Conservation (phyloP, 257 asterid genomes). For the Cordia subcordata region DNA sequence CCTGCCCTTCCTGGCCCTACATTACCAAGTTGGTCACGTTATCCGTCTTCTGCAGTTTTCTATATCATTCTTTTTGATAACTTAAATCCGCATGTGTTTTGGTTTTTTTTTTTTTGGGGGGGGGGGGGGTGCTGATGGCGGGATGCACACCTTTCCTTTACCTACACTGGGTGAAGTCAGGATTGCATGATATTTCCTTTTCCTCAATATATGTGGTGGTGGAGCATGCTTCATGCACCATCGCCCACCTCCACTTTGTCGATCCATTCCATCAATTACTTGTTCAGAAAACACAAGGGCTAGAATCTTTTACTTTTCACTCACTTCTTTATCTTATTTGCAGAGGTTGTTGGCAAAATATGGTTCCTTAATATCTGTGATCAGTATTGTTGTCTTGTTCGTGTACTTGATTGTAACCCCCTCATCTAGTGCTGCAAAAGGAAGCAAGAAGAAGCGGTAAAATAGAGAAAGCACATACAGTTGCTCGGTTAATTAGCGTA, state of each 20-base stretch:
- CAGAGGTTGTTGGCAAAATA: slow-evolving; percentile 83
- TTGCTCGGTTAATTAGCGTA: background rate
- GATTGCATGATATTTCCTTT: no score
- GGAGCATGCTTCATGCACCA: no score
- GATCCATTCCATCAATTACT: background rate
- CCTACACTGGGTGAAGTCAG: no score
- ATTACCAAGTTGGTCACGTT: background rate
- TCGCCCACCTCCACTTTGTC: no score
- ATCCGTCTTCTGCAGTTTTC: background rate
- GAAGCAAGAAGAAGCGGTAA: slow-evolving; percentile 74
- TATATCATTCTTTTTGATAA: background rate
- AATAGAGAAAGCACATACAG: background rate
- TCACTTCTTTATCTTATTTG: slow-evolving; percentile 14
- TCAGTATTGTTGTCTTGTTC: slow-evolving; percentile 57
- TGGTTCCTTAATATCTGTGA: slow-evolving; percentile 76
- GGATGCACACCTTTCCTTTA: no score
- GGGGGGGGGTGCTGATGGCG: no score
- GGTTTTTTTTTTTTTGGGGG: no score
- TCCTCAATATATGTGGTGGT: no score
- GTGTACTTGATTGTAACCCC: slow-evolving; percentile 57
- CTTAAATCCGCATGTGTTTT: no score
- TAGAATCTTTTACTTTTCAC: background rate
- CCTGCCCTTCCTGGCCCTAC: background rate
- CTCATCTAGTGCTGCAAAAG: slow-evolving; percentile 57
- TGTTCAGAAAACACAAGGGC: background rate